A percentile compares a stretch with the other conserved stretches of the same genome.
phyloP scores from a whole-genome alignment of 148 eudicot species.

The Pharnaceum exiguum region DNA sequence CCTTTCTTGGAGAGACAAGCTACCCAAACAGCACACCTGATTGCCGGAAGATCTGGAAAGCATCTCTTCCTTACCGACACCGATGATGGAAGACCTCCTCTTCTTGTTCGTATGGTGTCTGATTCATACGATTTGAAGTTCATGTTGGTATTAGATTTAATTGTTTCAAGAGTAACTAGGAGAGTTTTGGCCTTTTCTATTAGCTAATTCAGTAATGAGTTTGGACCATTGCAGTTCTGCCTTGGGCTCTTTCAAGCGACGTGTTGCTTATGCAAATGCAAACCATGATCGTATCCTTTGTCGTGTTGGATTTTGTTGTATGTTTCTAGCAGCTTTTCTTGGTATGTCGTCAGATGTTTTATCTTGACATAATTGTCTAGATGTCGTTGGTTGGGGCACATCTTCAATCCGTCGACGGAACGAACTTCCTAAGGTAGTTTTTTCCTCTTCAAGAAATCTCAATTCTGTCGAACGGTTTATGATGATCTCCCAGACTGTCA shows the following conservation, averaged over 20 bases:
- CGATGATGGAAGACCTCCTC: conserved; percentile 72
- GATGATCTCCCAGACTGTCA: not conserved
- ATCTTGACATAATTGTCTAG: conserved; percentile 44
- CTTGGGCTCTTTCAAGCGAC: conserved; percentile 69
- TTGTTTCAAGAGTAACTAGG: conserved; percentile 6
- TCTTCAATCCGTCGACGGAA: conserved; percentile 81
- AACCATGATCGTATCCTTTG: conserved; percentile 80
- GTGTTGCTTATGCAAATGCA: conserved; percentile 87
- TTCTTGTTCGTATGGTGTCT: conserved; percentile 76
- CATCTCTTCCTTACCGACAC: conserved; percentile 83
- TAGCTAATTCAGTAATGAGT: not conserved
- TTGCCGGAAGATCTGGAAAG: conserved; percentile 91
- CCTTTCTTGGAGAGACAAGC: conserved; percentile 74
- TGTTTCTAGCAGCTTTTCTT: not conserved
- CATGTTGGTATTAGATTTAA: conserved; percentile 48
- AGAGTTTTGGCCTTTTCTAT: not conserved
- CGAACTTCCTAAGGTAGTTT: conserved; percentile 68
- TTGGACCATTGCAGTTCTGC: conserved; percentile 60
- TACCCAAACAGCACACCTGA: conserved; percentile 75
- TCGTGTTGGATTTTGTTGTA: not conserved
- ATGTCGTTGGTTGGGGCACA: conserved; percentile 93
- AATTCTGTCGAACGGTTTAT: too few species aligned
- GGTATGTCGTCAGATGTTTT: conserved; percentile 12
- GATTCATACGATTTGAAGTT: conserved; percentile 68
- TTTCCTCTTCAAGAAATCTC: not conserved